Base-by-base conservation (phyloP, 2,329 filamentous ascomycete species). In the Epichloe coenophiala region DNA sequence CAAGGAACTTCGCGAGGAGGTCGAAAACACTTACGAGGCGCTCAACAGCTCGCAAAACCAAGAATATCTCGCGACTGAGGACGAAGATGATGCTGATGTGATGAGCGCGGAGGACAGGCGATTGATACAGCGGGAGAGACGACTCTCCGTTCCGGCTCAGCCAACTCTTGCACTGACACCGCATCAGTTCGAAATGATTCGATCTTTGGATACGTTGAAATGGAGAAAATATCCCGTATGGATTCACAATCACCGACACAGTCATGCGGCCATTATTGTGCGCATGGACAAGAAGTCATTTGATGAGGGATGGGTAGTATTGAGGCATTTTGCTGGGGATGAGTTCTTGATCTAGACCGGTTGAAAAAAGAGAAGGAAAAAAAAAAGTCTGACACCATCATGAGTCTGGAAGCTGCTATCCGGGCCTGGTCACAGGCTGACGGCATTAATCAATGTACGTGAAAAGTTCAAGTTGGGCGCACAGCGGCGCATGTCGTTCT, bases 261-360 rank as follows among this genome's bases (percentile, higher is more conserved):
- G 80, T 53, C 91, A 97, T 65, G 91, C 90, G 0, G 90, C 90
- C 3, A 95, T 97, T 45, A 87, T 97, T 55, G 82, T 94, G 37
- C 78, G 91, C 38, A 78, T 73, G 52, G 78, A 84, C 39, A 82
- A 80, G 62, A 70, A 75, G 48, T 69, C 66, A 1, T 94, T 89
- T 59, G 72, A 76, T 2, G 90, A 97, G 66, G 91, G 91, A 0
- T 79, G 76, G 60, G 64, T 86, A 12, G 87, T 96, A 36, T 71
- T 93, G 51, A 76, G 74, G 59, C 91, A 97, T 68, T 97, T 87
- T 85, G 69, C 89, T 2, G 75, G 83, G 48, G 75, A 83, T 45
- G 83, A 84, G 60, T 96, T 97, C 62, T 51, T 68, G 54, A 56
- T 60, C 33, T 68, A 58, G 43, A 51, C n/a, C 41, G n/a, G 19